These are phyloP conservation scores for Triticum urartu DNA, from an alignment of 176 grass and related monocot species.

Conservation along the genomic window DNA sequence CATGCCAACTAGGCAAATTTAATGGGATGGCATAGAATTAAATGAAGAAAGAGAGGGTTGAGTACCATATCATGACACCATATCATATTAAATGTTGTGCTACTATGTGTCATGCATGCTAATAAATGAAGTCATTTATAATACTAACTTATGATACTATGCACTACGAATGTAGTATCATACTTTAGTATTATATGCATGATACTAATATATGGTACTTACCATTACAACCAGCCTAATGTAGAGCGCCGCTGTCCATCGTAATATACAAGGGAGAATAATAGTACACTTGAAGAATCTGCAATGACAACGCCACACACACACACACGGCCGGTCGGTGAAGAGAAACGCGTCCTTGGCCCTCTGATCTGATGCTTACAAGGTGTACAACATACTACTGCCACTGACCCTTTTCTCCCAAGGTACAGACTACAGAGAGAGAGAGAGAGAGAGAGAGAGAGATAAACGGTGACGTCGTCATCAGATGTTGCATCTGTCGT, in stretches of 20 bases:
- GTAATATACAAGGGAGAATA: slow-evolving; percentile 38
- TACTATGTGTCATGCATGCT: no score
- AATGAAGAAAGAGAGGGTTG: no score
- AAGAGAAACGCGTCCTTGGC: background rate
- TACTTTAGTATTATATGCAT: no score
- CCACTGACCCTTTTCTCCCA: background rate
- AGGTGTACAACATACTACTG: slow-evolving; percentile 46
- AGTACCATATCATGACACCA: no score
- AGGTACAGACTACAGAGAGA: slow-evolving; percentile 6
- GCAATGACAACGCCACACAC: slow-evolving; percentile 27
- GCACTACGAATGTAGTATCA: no score
- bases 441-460: background rate
- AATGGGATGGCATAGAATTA: no score
- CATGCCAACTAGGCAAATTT: no score
- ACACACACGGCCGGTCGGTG: slow-evolving; percentile 33
- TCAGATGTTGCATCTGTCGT: slow-evolving; percentile 97
- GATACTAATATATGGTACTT: no score
- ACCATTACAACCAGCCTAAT: background rate
- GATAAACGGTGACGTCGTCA: background rate
- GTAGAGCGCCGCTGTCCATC: background rate
- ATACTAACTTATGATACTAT: no score
- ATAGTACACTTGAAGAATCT: slow-evolving; percentile 8
- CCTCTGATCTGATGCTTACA: slow-evolving; percentile 19
- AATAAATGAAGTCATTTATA: no score
- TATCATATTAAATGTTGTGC: no score